Base-by-base conservation (phyloP, 129 eudicot genomes). In the Centella asiatica region DNA sequence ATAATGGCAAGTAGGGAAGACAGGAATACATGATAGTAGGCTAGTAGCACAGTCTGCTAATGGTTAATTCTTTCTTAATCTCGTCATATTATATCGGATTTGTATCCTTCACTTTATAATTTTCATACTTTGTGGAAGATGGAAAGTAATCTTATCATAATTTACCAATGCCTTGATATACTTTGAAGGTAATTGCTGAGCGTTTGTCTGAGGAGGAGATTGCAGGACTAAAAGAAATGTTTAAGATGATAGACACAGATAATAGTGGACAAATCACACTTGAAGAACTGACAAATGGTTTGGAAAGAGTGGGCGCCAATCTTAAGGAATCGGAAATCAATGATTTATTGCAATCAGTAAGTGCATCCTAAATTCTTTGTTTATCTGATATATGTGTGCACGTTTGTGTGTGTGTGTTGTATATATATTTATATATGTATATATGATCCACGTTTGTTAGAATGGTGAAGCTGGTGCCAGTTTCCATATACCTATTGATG, bases 141-240 rank as follows among this genome's bases (percentile, higher is more conserved):
- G 44, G 8, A 56, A 31, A 32, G 26, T 55, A 3, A n/a, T 53
- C 31, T 18, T 2, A n/a, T 57, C 2, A 18, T 19, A 6, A 34
- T 29, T 34, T 57, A 20, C 46, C 19, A 20, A 22, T 34, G 45
- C 34, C 15, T 8, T 12, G 15, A 33, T 57, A 10, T 39, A 45
- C 28, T 33, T n/a, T 29, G 45, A 46, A 82, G 89, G 87, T 86
- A 23, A 86, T 83, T 66, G 90, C 90, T 28, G 87, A 80, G 65
- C 69, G 76, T 62, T 78, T 86, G 2, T 80, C 87, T 1, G 83
- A 86, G 49, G 95, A 83, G 62, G 95, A 86, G 62, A 86, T 80
- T 51, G 90, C 85, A 14, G 87, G 95, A 27, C 23, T 86, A 24
- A 77, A 64, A 60, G 66, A 86, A 63, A 83, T 80, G 87, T 86